Conservation (phyloP, 2,329 filamentous ascomycete species). For the Claviceps sp. region DNA sequence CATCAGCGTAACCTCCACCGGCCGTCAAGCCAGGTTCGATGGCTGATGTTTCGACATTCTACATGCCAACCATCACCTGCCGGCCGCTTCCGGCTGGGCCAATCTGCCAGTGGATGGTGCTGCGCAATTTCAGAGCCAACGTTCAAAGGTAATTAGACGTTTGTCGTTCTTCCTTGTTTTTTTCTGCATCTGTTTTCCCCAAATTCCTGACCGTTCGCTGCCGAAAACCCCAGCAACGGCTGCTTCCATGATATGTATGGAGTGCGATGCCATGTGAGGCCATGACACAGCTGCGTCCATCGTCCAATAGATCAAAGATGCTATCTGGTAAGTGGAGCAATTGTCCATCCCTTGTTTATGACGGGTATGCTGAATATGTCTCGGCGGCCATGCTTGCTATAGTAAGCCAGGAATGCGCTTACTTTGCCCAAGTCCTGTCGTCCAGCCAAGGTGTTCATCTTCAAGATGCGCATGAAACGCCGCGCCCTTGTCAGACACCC, state of each 20-base stretch:
- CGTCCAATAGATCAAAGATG: background rate
- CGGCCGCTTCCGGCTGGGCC: background rate
- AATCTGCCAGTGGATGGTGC: background rate
- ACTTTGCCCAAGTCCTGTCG: background rate
- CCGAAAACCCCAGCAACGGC: background rate
- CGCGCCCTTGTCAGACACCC: background rate
- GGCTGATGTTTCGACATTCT: too few relatives aligned
- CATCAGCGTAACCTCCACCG: background rate
- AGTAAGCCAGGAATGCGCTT: background rate
- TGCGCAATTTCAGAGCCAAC: background rate
- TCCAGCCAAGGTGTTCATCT: background rate
- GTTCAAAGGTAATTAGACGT: background rate
- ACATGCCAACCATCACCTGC: background rate
- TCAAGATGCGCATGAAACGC: background rate
- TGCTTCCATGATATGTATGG: background rate
- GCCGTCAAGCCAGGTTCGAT: too few relatives aligned
- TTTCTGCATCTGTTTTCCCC: background rate
- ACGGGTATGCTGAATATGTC: conserved; percentile 4
- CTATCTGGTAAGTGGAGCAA: background rate
- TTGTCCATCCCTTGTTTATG: background rate
- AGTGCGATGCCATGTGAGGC: background rate
- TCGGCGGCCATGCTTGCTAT: conserved; percentile 5
- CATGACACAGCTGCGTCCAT: background rate
- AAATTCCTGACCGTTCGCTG: background rate
- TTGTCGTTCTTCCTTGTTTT: background rate